Base-by-base conservation (phyloP, 148 eudicot genomes). In the Amaranthus palmeri region DNA sequence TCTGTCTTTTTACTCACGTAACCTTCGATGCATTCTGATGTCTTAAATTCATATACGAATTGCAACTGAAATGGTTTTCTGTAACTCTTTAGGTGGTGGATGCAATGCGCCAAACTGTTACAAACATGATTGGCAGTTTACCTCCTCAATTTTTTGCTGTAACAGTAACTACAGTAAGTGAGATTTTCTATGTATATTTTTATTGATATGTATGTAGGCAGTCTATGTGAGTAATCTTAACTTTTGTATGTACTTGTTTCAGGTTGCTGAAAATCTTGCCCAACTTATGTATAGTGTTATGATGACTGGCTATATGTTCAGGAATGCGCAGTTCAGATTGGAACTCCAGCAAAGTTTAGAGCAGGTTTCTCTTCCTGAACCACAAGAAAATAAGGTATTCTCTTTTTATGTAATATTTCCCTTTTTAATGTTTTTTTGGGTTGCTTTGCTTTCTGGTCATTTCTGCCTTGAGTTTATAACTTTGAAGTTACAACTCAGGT, bases 301-400 rank as follows among this genome's bases (percentile, higher is more conserved):
- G 82, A 92, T 92, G 97, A 92, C 97, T 72, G 97, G 97, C 59
- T 92, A 92, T 78, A 92, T 92, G 97, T 92, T 92, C 72, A 84
- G 92, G 73, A 92, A 92, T 85, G 97, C 95, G 45, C 90, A 92
- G 74, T 86, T 80, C 76, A 85, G 97, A 18, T 13, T 89, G 79
- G 97, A 92, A 77, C 82, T 92, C 76, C 95, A 92, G 69, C 95
- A 89, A 74, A 85, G 97, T 80, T 54, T 92, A 81, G 89, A 92
- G 72, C 97, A 89, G 77, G 97, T 84, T 78, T 87, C 95, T 68
- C 90, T 89, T 69, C 92, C 95, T 8, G 90, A 89, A 76, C 84
- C 81, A 60, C 85, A 86, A 85, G 92, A 84, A 69, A 73, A 72
- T 65, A 85, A 87, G 85, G 97, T 84, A 25, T 25, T 25, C 36